A percentile compares a stretch with the other conserved stretches of the same genome.
Evolutionary conservation across 169 alveolate species (phyloP).

Genomic region (Cryptosporidium muris): DNA sequence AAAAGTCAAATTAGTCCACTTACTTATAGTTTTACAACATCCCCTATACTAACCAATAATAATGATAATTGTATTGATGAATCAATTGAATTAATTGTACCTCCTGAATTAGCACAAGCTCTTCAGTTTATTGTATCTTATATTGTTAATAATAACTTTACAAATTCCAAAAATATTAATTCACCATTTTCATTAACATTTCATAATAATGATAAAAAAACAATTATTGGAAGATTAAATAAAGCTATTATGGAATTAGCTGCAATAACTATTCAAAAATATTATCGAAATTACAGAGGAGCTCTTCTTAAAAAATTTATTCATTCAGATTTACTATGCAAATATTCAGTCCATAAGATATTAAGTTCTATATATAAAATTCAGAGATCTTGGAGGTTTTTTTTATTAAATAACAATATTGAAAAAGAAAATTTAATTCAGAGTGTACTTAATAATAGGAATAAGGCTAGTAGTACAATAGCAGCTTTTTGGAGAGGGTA

Average conservation of each 20-base stretch:
- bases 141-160: not conserved
- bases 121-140: constrained; percentile 24
- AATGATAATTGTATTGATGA: not conserved
- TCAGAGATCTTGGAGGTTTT: constrained; percentile 57
- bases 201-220: not conserved
- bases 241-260: constrained; percentile 48
- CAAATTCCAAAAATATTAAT: constrained; percentile 5
- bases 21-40: not conserved
- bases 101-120: constrained; percentile 61
- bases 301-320: constrained; percentile 10
- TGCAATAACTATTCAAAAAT: constrained; percentile 43
- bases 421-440: constrained; percentile 30
- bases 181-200: too few relatives aligned
- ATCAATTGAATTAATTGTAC: constrained; percentile 48
- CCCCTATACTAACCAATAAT: not conserved
- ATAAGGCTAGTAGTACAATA: constrained; percentile 51
- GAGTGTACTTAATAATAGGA: constrained; percentile 53
- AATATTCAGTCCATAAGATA: constrained; percentile 25
- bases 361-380: constrained; percentile 26
- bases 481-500: constrained; percentile 59
- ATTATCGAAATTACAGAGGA: constrained; percentile 25
- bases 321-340: constrained; percentile 7
- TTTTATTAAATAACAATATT: constrained; percentile 23
- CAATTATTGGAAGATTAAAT: constrained; percentile 56
- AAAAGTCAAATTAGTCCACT: constrained; percentile 18